phyloP scores from a whole-genome alignment of 148 eudicot species.

The Euryodendron excelsum region DNA sequence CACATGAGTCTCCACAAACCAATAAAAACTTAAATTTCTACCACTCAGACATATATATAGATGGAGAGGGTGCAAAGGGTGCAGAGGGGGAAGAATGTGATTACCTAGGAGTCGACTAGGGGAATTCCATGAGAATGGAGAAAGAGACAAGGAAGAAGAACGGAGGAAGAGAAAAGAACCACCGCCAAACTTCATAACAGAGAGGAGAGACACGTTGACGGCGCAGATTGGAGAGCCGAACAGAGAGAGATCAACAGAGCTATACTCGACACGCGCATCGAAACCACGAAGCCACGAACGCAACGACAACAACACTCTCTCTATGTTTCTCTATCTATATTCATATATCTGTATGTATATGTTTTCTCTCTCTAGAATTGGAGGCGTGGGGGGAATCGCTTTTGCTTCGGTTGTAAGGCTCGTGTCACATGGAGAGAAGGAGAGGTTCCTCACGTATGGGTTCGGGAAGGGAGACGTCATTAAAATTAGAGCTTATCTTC shows the following conservation, averaged over 20 bases:
- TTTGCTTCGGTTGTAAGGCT: constrained; percentile 10
- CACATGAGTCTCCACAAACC: background rate
- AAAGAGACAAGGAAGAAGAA: background rate
- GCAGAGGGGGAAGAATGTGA: background rate
- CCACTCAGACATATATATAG: background rate
- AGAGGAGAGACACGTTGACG: constrained; percentile 24
- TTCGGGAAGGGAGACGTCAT: background rate
- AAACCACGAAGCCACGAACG: background rate
- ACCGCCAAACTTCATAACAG: constrained; percentile 56
- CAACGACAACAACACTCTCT: background rate
- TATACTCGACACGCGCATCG: constrained; percentile 24
- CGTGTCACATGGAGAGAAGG: background rate
- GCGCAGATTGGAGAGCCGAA: constrained; percentile 13
- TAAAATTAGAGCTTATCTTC: no score
- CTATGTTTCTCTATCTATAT: background rate
- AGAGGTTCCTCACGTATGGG: background rate
- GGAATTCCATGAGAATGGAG: background rate
- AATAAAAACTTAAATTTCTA: background rate
- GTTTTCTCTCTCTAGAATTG: background rate
- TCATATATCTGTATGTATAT: background rate
- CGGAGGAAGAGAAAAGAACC: constrained; percentile 5
- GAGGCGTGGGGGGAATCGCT: background rate
- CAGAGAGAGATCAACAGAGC: constrained; percentile 14
- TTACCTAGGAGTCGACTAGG: background rate
- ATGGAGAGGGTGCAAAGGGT: background rate